phyloP scores from a whole-genome alignment of 176 grass and related monocot genomes.

The Typha latifolia region DNA sequence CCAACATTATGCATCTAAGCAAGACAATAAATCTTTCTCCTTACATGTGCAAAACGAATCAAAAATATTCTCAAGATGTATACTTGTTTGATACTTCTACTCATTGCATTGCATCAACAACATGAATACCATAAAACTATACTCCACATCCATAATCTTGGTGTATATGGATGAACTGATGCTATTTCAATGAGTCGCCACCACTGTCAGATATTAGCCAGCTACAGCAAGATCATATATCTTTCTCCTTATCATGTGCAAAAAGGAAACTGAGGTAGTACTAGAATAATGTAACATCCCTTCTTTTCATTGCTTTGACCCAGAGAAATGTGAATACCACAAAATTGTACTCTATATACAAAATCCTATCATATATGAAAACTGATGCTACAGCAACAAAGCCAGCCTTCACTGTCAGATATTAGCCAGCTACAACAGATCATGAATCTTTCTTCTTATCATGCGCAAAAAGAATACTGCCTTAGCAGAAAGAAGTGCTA shows the following conservation, averaged over 20 bases:
- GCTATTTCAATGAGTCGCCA: neutral
- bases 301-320: neutral
- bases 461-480: neutral
- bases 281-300: neutral
- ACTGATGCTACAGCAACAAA: neutral
- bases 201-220: conserved; percentile 1
- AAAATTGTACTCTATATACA: neutral
- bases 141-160: neutral
- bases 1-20: conserved; percentile 3
- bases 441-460: neutral
- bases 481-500: too few relatives aligned
- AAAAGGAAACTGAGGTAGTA: too few relatives aligned
- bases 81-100: neutral
- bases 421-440: neutral
- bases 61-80: too few relatives aligned
- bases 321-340: neutral
- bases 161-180: neutral
- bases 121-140: neutral
- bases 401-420: neutral
- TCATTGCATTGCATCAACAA: neutral
- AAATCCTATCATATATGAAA: neutral
- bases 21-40: conserved; percentile 11
- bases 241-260: conserved; percentile 1
- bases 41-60: neutral
- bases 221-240: conserved; percentile 2